Conservation (phyloP, 75 land plant genomes). For the Selaginella tamariscina region DNA sequence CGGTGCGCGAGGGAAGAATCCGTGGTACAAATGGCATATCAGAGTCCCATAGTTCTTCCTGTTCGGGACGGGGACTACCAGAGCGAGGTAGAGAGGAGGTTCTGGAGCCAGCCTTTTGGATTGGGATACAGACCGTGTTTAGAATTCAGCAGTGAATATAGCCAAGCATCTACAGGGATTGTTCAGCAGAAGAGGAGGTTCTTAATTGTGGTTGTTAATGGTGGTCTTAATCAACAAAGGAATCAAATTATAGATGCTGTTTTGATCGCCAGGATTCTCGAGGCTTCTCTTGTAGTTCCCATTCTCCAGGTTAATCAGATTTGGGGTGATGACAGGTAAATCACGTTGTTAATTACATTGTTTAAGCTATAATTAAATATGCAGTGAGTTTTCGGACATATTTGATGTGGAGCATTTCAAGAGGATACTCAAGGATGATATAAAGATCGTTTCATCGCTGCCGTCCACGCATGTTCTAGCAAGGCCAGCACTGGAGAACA, state of each 20-base stretch:
- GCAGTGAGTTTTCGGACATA: conserved; percentile 12
- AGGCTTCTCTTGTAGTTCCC: background rate
- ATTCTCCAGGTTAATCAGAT: conserved; percentile 10
- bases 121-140: background rate
- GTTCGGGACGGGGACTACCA: background rate
- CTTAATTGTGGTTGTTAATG: conserved; percentile 1
- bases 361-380: background rate
- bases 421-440: background rate
- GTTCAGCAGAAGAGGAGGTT: background rate
- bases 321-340: conserved; percentile 4
- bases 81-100: background rate
- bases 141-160: background rate
- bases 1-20: background rate
- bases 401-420: conserved; percentile 9
- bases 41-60: background rate
- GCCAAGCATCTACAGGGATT: background rate
- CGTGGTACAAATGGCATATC: background rate
- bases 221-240: conserved; percentile 7
- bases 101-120: background rate
- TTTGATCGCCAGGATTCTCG: conserved; percentile 4
- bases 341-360: background rate
- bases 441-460: background rate
- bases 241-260: conserved; percentile 11
- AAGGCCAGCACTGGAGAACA: conserved; percentile 9
- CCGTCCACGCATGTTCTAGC: conserved; percentile 3